phyloP scores from a whole-genome alignment of 768 basidiomycete genomes.

The Phaeotremella fagi region DNA sequence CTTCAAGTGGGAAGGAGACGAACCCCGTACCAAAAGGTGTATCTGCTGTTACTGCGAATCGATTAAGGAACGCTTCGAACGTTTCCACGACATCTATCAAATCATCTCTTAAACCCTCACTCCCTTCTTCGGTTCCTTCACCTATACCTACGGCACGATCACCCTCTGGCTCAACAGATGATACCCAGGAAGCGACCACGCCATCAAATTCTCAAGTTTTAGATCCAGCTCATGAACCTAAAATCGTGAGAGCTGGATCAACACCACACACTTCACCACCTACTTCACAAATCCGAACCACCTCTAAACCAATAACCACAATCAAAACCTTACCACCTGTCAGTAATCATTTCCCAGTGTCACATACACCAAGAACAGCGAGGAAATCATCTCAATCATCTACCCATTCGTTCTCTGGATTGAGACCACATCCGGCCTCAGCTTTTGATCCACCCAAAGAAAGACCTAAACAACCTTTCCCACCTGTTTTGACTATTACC shows the following conservation, averaged over 20 bases:
- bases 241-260: conserved; percentile 10
- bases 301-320: conserved; percentile 1
- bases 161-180: conserved; percentile 23
- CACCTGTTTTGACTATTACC: conserved; percentile 6
- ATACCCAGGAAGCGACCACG: conserved; percentile 18
- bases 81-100: background rate
- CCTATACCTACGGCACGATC: too few relatives aligned
- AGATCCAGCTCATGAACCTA: conserved; percentile 8
- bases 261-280: conserved; percentile 1
- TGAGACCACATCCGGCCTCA: conserved; percentile 29
- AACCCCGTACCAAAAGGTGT: background rate
- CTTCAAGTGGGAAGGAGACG: background rate
- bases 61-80: background rate
- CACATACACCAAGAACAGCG: conserved; percentile 4
- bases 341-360: too few relatives aligned
- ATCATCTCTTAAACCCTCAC: background rate
- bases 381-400: conserved; percentile 12
- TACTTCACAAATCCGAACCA: conserved; percentile 5
- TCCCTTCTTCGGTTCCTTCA: too few relatives aligned
- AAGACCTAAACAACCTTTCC: background rate
- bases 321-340: conserved; percentile 1
- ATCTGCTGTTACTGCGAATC: background rate
- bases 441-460: conserved; percentile 38
- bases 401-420: conserved; percentile 4
- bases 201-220: conserved; percentile 13